phyloP scores from a whole-genome alignment of 495 filamentous ascomycete species.

The Penicillium canariense region DNA sequence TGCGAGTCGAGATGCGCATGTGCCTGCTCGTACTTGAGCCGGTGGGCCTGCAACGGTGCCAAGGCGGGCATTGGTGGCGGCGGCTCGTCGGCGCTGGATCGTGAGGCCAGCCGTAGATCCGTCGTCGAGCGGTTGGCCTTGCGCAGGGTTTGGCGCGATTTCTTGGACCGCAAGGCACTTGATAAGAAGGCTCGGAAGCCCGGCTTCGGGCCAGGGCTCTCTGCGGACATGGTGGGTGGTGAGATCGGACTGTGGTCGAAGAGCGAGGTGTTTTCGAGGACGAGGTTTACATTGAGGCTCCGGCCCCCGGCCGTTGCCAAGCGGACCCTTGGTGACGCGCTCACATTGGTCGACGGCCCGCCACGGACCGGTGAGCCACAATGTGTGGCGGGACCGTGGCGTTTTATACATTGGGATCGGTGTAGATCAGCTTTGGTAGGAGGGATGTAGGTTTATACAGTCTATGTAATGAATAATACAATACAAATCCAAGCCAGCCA shows the following conservation, averaged over 20 bases:
- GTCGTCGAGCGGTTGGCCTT: slow-evolving; percentile 38
- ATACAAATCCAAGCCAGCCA: too few relatives aligned
- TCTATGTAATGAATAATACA: too few relatives aligned
- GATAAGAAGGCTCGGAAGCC: slow-evolving; percentile 37
- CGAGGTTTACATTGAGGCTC: not conserved
- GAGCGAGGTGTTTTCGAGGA: not conserved
- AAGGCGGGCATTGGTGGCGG: slow-evolving; percentile 39
- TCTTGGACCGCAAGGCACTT: slow-evolving; percentile 43
- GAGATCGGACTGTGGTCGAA: not conserved
- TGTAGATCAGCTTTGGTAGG: too few relatives aligned
- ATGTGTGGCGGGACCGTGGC: slow-evolving; percentile 3
- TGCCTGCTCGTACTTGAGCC: slow-evolving; percentile 35
- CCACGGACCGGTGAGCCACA: slow-evolving; percentile 6
- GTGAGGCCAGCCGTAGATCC: slow-evolving; percentile 31
- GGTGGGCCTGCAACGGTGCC: slow-evolving; percentile 39
- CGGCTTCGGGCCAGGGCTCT: slow-evolving; percentile 34
- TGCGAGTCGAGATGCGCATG: slow-evolving; percentile 41
- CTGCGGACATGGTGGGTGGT: slow-evolving; percentile 31
- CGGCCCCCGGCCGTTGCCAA: not conserved
- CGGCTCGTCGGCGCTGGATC: slow-evolving; percentile 25
- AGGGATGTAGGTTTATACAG: too few relatives aligned
- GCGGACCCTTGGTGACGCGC: not conserved
- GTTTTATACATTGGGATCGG: too few relatives aligned
- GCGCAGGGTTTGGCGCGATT: slow-evolving; percentile 46
- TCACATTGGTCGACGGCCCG: slow-evolving; percentile 8